These are phyloP conservation scores for Gremmenia infestans DNA, from an alignment of 2,329 filamentous ascomycete genomes.

Conservation along the genomic window DNA sequence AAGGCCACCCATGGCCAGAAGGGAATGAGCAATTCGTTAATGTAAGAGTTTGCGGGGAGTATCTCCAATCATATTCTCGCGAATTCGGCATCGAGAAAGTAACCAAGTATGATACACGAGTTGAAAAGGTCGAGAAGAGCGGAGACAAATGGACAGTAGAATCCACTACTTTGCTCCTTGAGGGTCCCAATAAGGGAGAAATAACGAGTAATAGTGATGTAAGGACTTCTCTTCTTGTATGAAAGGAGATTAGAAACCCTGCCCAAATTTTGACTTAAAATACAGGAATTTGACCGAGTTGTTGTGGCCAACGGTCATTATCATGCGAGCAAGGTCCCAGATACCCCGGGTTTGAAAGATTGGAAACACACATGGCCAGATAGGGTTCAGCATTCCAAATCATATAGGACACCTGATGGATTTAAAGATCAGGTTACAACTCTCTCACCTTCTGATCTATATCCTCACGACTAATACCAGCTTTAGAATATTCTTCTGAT, in stretches of 20 bases:
- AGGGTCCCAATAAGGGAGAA: conserved; percentile 3
- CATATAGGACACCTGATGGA: conserved; percentile 57
- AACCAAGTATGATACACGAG: conserved; percentile 22
- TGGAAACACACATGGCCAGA: conserved; percentile 52
- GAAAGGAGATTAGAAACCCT: not conserved
- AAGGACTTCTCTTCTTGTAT: not conserved
- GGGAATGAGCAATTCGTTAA: conserved; percentile 25
- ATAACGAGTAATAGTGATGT: conserved; percentile 9
- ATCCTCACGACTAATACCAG: conserved; percentile 1
- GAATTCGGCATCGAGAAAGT: conserved; percentile 15
- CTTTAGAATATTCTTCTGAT: conserved; percentile 47
- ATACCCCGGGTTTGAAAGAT: conserved; percentile 50
- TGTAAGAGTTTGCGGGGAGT: conserved; percentile 18
- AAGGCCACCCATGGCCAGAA: conserved; percentile 22
- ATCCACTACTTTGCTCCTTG: conserved; percentile 11
- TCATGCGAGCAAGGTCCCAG: conserved; percentile 56
- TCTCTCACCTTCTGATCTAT: not conserved
- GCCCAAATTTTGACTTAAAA: not conserved
- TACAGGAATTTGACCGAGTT: conserved; percentile 53
- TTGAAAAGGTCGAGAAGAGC: conserved; percentile 21
- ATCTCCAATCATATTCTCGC: conserved; percentile 19
- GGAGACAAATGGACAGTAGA: conserved; percentile 17
- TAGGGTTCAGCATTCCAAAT: conserved; percentile 63
- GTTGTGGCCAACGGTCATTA: conserved; percentile 66
- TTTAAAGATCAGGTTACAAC: conserved; percentile 44